Evolutionary conservation across 495 filamentous ascomycete species (phyloP).

Genomic region (Glutinoglossum americanum): DNA sequence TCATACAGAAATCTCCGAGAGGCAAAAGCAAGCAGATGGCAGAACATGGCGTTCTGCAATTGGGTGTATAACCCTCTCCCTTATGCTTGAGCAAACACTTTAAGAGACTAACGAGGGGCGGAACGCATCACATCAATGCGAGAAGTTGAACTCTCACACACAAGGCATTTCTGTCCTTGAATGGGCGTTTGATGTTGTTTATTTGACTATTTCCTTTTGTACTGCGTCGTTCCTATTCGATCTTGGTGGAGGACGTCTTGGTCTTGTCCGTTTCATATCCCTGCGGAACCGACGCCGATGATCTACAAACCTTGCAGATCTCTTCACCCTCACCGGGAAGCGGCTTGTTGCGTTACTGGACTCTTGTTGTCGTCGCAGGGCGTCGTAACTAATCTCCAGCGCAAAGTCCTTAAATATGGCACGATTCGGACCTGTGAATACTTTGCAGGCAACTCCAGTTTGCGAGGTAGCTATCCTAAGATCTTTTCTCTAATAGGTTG

Average conservation of each 20-base stretch:
- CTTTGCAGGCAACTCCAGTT: neutral
- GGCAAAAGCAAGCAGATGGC: neutral
- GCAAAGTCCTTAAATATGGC: neutral
- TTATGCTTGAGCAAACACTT: neutral
- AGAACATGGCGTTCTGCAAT: conserved; percentile 1
- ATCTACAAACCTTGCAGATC: conserved; percentile 2
- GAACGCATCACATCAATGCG: neutral
- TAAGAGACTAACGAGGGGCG: neutral
- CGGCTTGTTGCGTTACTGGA: neutral
- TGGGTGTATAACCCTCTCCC: neutral
- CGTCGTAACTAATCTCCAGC: neutral
- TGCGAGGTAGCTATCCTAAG: neutral
- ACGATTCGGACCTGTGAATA: neutral
- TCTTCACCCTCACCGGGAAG: neutral
- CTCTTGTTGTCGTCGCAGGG: neutral
- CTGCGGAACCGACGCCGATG: neutral
- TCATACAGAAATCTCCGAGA: neutral
- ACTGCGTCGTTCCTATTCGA: neutral
- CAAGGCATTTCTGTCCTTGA: neutral
- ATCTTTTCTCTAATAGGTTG: neutral
- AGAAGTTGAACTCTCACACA: neutral
- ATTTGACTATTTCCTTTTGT: neutral
- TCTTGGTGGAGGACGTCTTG: neutral
- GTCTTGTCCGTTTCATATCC: neutral
- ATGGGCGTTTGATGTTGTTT: neutral